phyloP scores from a whole-genome alignment of 2,329 filamentous ascomycete genomes.

The Paradendryphiella salina region DNA sequence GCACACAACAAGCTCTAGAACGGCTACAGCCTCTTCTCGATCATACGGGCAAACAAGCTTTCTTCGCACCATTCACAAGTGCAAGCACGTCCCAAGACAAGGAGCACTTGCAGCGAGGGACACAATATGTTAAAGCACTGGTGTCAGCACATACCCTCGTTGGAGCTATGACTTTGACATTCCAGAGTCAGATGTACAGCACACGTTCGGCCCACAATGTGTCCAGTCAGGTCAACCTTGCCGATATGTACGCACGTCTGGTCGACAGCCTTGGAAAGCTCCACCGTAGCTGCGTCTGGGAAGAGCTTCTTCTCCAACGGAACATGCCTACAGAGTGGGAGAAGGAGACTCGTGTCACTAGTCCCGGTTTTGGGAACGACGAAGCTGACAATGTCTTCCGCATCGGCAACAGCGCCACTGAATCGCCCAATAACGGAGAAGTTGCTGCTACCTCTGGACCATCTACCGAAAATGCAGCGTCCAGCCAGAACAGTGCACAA shows the following conservation, averaged over 20 bases:
- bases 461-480: constrained; percentile 8
- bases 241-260: constrained; percentile 78
- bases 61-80: constrained; percentile 68
- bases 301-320: constrained; percentile 76
- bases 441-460: constrained; percentile 16
- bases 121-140: constrained; percentile 75
- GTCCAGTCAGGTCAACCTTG: constrained; percentile 78
- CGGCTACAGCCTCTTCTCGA: constrained; percentile 67
- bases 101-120: constrained; percentile 63
- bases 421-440: constrained; percentile 21
- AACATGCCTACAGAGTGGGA: constrained; percentile 72
- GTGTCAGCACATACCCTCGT: constrained; percentile 76
- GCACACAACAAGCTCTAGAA: constrained; percentile 71
- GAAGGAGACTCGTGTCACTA: constrained; percentile 50
- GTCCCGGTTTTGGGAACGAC: constrained; percentile 44
- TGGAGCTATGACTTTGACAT: constrained; percentile 73
- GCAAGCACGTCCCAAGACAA: constrained; percentile 15
- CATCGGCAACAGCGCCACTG: constrained; percentile 32
- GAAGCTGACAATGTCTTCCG: constrained; percentile 49
- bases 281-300: constrained; percentile 78
- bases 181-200: constrained; percentile 65
- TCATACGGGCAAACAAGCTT: constrained; percentile 58
- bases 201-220: constrained; percentile 65
- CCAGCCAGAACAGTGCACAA: constrained; percentile 43
- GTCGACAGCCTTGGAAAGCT: constrained; percentile 76